Conservation (phyloP, 345 rosid species). For the Aquilaria malaccensis region DNA sequence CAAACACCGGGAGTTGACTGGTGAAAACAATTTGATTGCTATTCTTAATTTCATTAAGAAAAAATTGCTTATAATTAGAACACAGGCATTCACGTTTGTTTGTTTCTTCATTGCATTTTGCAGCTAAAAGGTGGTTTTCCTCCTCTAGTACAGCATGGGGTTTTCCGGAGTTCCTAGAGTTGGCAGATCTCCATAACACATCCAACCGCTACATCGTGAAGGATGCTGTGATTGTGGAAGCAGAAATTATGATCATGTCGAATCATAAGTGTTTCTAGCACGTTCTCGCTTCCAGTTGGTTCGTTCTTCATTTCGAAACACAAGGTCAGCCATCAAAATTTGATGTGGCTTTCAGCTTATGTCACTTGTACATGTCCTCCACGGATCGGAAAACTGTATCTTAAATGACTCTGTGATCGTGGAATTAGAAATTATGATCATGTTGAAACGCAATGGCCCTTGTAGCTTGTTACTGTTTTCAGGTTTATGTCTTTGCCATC, state of each 20-base stretch:
- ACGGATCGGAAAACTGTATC: background rate
- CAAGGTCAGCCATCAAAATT: too few relatives aligned
- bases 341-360: too few relatives aligned
- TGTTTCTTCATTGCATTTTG: background rate
- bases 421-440: background rate
- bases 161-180: background rate
- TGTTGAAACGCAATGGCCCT: background rate
- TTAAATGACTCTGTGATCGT: background rate
- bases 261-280: too few relatives aligned
- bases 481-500: too few relatives aligned
- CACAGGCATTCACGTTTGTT: background rate
- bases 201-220: too few relatives aligned
- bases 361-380: background rate
- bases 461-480: too few relatives aligned
- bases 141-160: background rate
- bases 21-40: background rate
- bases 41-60: background rate
- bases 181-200: background rate
- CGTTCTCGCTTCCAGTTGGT: too few relatives aligned
- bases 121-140: slow-evolving; percentile 3
- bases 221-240: too few relatives aligned
- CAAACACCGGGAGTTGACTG: background rate
- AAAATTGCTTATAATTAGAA: background rate
- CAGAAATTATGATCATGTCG: too few relatives aligned
- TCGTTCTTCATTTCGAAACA: too few relatives aligned